phyloP scores from a whole-genome alignment of 495 filamentous ascomycete genomes.

The Neurospora sp. region DNA sequence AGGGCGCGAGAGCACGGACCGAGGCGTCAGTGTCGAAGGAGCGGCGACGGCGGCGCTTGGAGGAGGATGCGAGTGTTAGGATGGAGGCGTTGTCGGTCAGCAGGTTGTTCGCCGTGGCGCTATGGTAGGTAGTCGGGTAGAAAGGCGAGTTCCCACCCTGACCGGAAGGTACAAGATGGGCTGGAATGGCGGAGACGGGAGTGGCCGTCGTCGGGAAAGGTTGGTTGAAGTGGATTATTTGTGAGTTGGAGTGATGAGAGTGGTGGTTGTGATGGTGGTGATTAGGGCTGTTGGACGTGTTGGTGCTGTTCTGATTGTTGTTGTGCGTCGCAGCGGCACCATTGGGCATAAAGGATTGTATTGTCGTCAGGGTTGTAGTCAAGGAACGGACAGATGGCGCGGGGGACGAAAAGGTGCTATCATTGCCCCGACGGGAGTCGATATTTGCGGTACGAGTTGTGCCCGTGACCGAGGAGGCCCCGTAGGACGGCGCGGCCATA shows the following conservation, averaged over 20 bases:
- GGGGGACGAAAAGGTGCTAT: constrained; percentile 89
- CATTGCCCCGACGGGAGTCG: constrained; percentile 59
- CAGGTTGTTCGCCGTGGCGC: constrained; percentile 84
- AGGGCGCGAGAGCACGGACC: constrained; percentile 83
- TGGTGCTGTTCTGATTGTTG: constrained; percentile 23
- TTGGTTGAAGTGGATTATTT: constrained; percentile 70
- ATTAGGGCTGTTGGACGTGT: constrained; percentile 25
- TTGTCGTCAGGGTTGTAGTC: constrained; percentile 90
- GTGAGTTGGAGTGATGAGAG: constrained; percentile 40
- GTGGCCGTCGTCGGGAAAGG: constrained; percentile 66
- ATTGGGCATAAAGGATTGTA: constrained; percentile 76
- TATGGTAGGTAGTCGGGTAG: constrained; percentile 71
- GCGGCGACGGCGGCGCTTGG: constrained; percentile 76
- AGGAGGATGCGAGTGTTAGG: constrained; percentile 90
- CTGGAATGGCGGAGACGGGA: constrained; percentile 68
- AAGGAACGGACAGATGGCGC: constrained; percentile 84
- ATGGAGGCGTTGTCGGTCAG: constrained; percentile 93
- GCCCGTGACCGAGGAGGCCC: constrained; percentile 44
- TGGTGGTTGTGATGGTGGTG: constrained; percentile 13
- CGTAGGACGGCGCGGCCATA: constrained; percentile 67
- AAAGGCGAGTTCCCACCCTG: constrained; percentile 27
- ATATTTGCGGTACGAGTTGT: constrained; percentile 59
- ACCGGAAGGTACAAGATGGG: constrained; percentile 55
- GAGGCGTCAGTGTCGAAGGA: constrained; percentile 95
- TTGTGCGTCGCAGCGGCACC: constrained; percentile 55